Conservation (phyloP, 139 green algal genomes). For the Volvox reticuliferus region DNA sequence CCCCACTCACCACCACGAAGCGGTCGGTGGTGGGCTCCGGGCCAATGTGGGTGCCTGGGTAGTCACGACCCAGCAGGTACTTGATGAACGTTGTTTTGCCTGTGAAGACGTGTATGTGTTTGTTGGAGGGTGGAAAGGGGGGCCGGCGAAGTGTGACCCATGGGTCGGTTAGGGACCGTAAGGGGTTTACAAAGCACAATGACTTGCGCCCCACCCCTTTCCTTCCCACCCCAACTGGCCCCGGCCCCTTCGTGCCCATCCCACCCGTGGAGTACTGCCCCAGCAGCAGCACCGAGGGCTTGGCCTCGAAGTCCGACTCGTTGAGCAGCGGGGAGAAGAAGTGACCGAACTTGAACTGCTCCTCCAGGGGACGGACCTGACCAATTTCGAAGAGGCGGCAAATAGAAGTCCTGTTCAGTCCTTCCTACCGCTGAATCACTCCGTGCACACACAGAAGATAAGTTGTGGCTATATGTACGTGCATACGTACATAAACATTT, state of each 20-base stretch:
- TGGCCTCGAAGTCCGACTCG: slow-evolving; percentile 96
- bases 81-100: slow-evolving; percentile 99
- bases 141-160: too few species aligned
- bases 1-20: slow-evolving; percentile 95
- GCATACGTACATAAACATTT: too few species aligned
- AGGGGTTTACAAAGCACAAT: too few species aligned
- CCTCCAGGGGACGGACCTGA: slow-evolving; percentile 90
- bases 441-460: too few species aligned
- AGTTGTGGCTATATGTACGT: too few species aligned
- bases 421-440: too few species aligned
- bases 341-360: slow-evolving; percentile 92
- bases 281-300: slow-evolving; percentile 96
- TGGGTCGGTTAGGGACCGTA: too few species aligned
- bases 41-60: slow-evolving; percentile 95
- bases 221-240: neutral
- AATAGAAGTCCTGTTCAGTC: too few species aligned
- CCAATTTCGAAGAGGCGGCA: too few species aligned
- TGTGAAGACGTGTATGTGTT: slow-evolving; percentile 1
- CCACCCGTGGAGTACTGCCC: slow-evolving; percentile 95
- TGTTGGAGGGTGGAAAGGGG: neutral
- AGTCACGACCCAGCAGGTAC: slow-evolving; percentile 91
- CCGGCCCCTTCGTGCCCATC: too few species aligned
- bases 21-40: slow-evolving; percentile 98
- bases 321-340: slow-evolving; percentile 92
- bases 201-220: neutral